Evolutionary conservation across 768 basidiomycete species (phyloP).

Genomic region (Podaxis sp.): DNA sequence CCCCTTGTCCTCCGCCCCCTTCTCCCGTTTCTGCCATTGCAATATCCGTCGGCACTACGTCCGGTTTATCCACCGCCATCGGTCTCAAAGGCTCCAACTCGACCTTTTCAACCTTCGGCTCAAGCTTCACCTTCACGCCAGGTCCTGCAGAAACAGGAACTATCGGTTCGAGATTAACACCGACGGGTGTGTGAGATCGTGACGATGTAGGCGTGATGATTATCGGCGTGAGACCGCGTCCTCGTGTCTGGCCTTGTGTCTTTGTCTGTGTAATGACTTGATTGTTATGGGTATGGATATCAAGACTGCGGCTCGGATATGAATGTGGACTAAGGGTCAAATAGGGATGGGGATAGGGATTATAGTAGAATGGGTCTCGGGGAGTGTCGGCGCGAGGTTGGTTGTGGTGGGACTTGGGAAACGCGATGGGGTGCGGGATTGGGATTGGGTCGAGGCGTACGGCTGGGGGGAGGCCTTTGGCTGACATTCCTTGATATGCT

Average conservation of each 20-base stretch:
- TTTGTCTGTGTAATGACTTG: background rate
- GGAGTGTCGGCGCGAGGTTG: background rate
- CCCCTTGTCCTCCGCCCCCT: background rate
- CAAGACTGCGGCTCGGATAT: background rate
- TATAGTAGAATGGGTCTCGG: background rate
- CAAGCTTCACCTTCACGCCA: background rate
- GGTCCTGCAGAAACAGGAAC: background rate
- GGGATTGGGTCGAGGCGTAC: constrained; percentile 11
- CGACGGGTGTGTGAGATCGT: background rate
- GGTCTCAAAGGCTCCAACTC: constrained; percentile 3
- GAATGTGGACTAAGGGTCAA: background rate
- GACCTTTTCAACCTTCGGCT: background rate
- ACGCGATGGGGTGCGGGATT: background rate
- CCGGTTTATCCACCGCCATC: too few species aligned
- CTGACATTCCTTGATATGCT: background rate
- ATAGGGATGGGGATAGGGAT: background rate
- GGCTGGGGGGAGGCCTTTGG: constrained; percentile 8
- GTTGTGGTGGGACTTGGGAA: background rate
- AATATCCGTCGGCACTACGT: background rate
- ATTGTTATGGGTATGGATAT: background rate
- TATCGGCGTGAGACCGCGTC: background rate
- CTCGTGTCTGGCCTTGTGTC: background rate
- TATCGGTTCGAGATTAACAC: background rate
- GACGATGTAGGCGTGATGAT: constrained; percentile 10
- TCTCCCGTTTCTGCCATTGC: background rate